phyloP scores from a whole-genome alignment of 768 basidiomycete genomes.

The Amanita rimosa region DNA sequence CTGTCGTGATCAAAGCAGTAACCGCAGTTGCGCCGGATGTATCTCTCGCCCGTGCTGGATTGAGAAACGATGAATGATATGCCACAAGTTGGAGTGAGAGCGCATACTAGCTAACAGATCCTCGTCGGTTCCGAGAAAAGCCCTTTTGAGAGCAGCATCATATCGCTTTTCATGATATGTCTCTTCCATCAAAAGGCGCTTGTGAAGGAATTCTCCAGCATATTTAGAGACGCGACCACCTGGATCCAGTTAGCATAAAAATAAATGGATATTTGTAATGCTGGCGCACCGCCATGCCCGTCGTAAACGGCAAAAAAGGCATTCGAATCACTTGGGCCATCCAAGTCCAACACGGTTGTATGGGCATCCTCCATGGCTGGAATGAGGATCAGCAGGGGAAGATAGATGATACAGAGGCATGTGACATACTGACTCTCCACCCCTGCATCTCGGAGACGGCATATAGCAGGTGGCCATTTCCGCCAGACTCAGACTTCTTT shows the following conservation, averaged over 20 bases:
- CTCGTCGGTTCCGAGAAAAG: conserved; percentile 91
- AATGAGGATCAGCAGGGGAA: neutral
- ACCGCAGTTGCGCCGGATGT: conserved; percentile 97
- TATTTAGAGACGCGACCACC: conserved; percentile 80
- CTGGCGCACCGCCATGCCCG: conserved; percentile 82
- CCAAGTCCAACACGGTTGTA: conserved; percentile 59
- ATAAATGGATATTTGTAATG: conserved; percentile 4
- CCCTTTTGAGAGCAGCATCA: conserved; percentile 68
- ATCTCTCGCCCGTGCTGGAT: conserved; percentile 73
- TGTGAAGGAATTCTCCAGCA: conserved; percentile 78
- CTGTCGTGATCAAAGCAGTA: conserved; percentile 69
- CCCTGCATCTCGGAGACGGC: conserved; percentile 97
- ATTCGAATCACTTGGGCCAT: conserved; percentile 40
- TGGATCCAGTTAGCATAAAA: conserved; percentile 18
- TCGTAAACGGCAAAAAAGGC: conserved; percentile 97
- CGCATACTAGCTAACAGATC: conserved; percentile 75
- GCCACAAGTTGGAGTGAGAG: conserved; percentile 1
- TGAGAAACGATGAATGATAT: conserved; percentile 10
- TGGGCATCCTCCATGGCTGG: conserved; percentile 98
- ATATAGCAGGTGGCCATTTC: conserved; percentile 60
- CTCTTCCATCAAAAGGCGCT: conserved; percentile 62
- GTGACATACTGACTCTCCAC: conserved; percentile 88
- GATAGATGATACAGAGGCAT: conserved; percentile 7
- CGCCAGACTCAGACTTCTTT: conserved; percentile 69
- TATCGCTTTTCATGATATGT: conserved; percentile 63